These are phyloP conservation scores for Astragalus glycyphyllos DNA, from an alignment of 306 rosid genomes.

Conservation along the genomic window DNA sequence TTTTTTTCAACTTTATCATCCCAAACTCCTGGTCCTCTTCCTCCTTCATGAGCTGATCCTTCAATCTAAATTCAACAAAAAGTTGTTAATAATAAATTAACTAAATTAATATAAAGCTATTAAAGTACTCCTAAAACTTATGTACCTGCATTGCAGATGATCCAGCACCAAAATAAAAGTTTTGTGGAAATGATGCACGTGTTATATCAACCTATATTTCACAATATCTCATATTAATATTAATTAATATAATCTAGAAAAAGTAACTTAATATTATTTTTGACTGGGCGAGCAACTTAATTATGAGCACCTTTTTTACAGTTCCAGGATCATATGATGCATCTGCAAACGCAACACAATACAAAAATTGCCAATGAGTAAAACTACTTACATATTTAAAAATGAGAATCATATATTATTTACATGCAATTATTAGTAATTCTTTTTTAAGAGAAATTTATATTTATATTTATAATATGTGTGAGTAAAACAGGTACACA, in stretches of 20 bases:
- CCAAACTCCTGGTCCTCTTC: conserved; percentile 39
- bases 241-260: not conserved
- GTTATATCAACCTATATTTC: not conserved
- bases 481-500: too few relatives aligned
- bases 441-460: too few relatives aligned
- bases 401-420: not conserved
- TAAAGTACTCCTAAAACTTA: not conserved
- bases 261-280: not conserved
- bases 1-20: not conserved
- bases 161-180: conserved; percentile 33
- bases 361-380: not conserved
- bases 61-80: conserved; percentile 25
- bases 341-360: not conserved
- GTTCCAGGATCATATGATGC: too few relatives aligned
- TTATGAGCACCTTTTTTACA: not conserved
- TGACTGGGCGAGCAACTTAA: not conserved
- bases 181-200: conserved; percentile 26
- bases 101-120: not conserved
- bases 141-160: conserved; percentile 28
- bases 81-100: not conserved
- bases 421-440: not conserved
- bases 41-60: conserved; percentile 38
- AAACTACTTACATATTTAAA: not conserved
- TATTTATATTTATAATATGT: too few relatives aligned
- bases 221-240: not conserved